Base-by-base conservation (phyloP, 2,329 filamentous ascomycete genomes). In the Endoconidiophora laricicola region DNA sequence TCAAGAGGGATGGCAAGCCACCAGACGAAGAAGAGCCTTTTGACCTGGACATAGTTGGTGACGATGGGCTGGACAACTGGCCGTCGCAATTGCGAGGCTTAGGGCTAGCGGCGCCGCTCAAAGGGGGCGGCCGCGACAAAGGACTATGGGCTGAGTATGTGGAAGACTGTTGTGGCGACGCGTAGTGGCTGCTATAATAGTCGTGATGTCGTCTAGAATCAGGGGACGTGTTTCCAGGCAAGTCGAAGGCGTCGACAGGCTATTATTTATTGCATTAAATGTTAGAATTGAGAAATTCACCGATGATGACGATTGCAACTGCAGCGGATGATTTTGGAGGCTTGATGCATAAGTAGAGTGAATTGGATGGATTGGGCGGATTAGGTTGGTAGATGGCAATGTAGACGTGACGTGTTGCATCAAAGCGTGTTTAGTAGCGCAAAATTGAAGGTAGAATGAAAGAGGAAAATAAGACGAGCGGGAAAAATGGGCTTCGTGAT, bases 91-190 rank as follows among this genome's bases (percentile, higher is more conserved):
- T 33, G 29, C 4, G 29, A 33, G 36, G 22, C 36, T 42, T 33
- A 23, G 50, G 46, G 46, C 50, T 49, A n/a, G 46, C 50, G 22
- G 46, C 44, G 26, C 48, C 51, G 38, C 50, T 46, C 45, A 55
- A 37, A 43, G 54, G 57, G 16, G 60, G 56, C 44, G 65, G 61
- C 42, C 60, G 61, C 2, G 68, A 64, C 46, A 69, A 57, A 26
- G 73, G 73, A 51, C 73, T 77, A 48, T 66, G 67, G 22, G 71
- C 66, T 39, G 67, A 65, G 55, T 69, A 70, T 18, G 67, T 59
- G 49, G 16, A 42, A n/a, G 40, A 41, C 43, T 64, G 60, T 38
- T 67, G 63, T 36, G 73, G 70, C 44, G 73, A 74, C 47, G 66
- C 66, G 60, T 72, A 71, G 57, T 60, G 61, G 54, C 65, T 64